Percentiles rank a stretch among this genome's conserved stretches.
Conservation (phyloP, 78 protist genomes). For the Parvularia atlantis region DNA sequence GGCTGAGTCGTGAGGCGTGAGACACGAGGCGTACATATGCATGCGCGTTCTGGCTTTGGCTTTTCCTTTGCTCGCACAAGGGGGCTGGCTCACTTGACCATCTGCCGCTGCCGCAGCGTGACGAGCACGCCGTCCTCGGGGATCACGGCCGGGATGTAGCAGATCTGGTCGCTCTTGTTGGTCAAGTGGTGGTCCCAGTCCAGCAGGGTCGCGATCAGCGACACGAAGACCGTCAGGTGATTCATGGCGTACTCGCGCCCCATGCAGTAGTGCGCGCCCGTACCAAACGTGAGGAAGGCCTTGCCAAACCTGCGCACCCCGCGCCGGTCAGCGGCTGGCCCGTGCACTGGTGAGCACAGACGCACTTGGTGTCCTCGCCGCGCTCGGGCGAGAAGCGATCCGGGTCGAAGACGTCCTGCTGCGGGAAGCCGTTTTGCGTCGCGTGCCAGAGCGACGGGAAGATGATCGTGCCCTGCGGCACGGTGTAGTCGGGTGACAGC, state of each 20-base stretch:
- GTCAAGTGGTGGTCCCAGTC: conserved; percentile 35
- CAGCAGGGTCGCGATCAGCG: conserved; percentile 24
- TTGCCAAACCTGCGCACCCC: conserved; percentile 29
- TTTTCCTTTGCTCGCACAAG: no score
- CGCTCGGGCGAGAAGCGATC: conserved; percentile 49
- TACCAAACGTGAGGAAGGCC: conserved; percentile 19
- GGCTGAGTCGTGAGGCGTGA: no score
- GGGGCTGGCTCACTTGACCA: no score
- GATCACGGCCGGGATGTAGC: conserved; percentile 50
- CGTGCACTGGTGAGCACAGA: background rate
- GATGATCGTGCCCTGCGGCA: conserved; percentile 53
- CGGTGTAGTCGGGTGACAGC: conserved; percentile 33
- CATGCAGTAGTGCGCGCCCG: conserved; percentile 52
- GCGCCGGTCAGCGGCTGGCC: background rate
- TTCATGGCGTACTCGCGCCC: conserved; percentile 53
- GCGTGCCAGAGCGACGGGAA: conserved; percentile 61
- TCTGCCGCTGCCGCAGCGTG: no score
- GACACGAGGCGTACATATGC: no score
- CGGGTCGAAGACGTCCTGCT: conserved; percentile 48
- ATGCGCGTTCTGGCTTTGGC: no score
- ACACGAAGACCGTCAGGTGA: conserved; percentile 46
- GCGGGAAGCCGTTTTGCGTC: conserved; percentile 13
- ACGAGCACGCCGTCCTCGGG: conserved; percentile 60
- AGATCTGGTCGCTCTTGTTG: conserved; percentile 50
- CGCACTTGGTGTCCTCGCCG: conserved; percentile 22